A percentile compares a stretch with the other conserved stretches of the same genome.
Conservation (phyloP, 805 yeast genomes). For the Kodamaea fukazawae region DNA sequence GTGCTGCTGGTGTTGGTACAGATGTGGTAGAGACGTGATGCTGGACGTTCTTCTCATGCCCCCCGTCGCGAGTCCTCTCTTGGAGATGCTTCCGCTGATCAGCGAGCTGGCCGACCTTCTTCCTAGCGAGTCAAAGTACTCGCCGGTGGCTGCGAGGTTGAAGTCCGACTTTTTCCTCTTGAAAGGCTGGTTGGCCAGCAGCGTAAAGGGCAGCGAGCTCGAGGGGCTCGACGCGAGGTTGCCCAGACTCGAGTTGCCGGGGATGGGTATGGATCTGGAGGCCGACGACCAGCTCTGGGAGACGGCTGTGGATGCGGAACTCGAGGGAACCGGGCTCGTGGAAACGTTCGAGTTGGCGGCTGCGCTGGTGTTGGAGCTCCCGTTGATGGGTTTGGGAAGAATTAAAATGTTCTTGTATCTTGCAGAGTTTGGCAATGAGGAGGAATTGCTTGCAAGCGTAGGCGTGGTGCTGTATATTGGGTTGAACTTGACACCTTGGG, state of each 20-base stretch:
- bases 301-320: conserved; percentile 15
- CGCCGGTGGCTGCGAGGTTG: conserved; percentile 17
- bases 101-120: conserved; percentile 8
- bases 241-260: conserved; percentile 13
- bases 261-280: conserved; percentile 32
- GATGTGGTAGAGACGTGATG: conserved; percentile 3
- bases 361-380: conserved; percentile 5
- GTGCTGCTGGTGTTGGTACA: conserved; percentile 3
- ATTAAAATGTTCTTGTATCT: conserved; percentile 40
- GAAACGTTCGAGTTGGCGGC: conserved; percentile 9
- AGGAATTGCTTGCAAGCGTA: not conserved
- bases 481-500: conserved; percentile 6
- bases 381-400: conserved; percentile 35
- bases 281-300: conserved; percentile 5
- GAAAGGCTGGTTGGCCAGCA: conserved; percentile 28
- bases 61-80: conserved; percentile 10
- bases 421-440: conserved; percentile 5
- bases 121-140: conserved; percentile 13
- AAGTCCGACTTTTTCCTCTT: conserved; percentile 43
- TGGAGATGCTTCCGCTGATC: conserved; percentile 10
- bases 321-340: conserved; percentile 11
- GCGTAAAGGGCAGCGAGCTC: conserved; percentile 10
- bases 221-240: conserved; percentile 8
- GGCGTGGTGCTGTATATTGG: not conserved
- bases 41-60: conserved; percentile 5